Base-by-base conservation (phyloP, 257 asterid species). In the Nicotiana sylvestris region DNA sequence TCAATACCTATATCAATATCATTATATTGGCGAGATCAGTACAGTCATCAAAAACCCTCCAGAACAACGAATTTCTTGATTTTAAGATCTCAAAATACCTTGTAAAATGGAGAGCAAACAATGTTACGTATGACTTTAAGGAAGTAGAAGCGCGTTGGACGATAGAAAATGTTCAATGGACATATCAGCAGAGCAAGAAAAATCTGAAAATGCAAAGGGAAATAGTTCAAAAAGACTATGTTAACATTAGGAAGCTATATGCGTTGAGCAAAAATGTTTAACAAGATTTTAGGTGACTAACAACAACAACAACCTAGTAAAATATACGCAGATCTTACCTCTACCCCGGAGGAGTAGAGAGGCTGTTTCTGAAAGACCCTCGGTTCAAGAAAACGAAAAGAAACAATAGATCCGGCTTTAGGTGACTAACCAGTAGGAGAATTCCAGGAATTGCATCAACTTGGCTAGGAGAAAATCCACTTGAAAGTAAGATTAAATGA, bases 51-150 rank as follows among this genome's bases (percentile, higher is more conserved):
- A 25, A 53, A 58, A 78, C 30, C 0, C 62, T 51, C 37, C 3
- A 25, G 35, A 18, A 21, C 3, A 53, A 21, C 15, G 8, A 33
- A 4, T 5, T 5, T 79, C 53, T 25, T 69, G 33, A 29, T 72
- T 2, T 46, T 3, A 17, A 39, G 62, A 70, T 9, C 3, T 51
- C 37, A 76, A 83, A 29, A 53, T 84, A 92, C 98, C 99, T 93
- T 96, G 85, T 96, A 94, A 62, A 94, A 92, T 2, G 99, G 99
- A 67, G 99, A 93, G 90, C 94, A 93, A 2, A 94, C 77, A 0
- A 96, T 93, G 90, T 94, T 93, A 37, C 99, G 95, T 11, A 93
- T 88, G 83, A 96, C 89, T 83, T 86, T 90, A 37, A 96, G 88
- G 90, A 96, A 94, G 86, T 81, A 90, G 76, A n/a, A 87, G 46